A percentile compares a stretch with the other conserved stretches of the same genome.
Conservation (phyloP, 768 basidiomycete species). For the Boletus edulis region DNA sequence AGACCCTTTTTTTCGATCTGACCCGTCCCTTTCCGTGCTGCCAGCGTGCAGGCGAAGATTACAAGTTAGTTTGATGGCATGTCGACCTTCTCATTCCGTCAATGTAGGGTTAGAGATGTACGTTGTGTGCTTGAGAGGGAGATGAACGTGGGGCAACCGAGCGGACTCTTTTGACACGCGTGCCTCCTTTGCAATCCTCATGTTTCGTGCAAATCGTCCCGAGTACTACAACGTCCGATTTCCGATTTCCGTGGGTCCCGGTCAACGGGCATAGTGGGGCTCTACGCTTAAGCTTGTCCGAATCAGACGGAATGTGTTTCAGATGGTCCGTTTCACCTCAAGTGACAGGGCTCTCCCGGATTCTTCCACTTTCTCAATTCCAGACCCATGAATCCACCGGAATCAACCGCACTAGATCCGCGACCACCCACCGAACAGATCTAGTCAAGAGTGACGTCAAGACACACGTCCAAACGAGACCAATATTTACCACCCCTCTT, state of each 20-base stretch:
- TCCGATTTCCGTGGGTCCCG: background rate
- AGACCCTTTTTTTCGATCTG: background rate
- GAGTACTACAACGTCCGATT: background rate
- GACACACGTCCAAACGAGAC: background rate
- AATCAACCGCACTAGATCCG: background rate
- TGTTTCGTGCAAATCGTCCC: background rate
- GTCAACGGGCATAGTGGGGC: too few species aligned
- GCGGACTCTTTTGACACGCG: background rate
- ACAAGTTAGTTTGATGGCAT: background rate
- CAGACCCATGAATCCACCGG: background rate
- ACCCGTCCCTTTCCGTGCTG: background rate
- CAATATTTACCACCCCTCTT: conserved; percentile 39
- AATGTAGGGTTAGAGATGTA: background rate
- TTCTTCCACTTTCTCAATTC: background rate
- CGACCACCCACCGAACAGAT: background rate
- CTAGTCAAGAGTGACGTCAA: background rate
- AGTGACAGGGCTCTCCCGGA: background rate
- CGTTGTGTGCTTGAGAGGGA: background rate
- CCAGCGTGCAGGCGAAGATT: background rate
- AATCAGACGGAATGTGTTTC: background rate
- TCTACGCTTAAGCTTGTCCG: background rate
- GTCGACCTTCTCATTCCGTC: background rate
- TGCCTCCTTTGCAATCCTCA: background rate
- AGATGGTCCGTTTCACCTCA: background rate
- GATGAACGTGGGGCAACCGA: background rate